Evolutionary conservation across 1,284 basidiomycete species (phyloP).

Genomic region (Ustilago trichophora): DNA sequence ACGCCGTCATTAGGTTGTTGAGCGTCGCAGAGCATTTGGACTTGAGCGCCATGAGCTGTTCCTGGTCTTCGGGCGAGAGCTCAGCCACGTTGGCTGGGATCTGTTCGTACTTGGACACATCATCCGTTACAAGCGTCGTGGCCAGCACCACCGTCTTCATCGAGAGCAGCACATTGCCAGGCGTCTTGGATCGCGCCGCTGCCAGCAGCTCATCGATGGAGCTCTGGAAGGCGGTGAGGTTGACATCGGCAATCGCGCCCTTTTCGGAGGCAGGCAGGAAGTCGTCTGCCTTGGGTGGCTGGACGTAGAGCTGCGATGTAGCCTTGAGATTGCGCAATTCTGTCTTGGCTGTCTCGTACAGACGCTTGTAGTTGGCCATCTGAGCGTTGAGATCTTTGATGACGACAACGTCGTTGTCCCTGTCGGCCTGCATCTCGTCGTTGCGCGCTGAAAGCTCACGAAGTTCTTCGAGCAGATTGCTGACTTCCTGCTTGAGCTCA

Average conservation of each 20-base stretch:
- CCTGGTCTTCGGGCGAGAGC: constrained; percentile 50
- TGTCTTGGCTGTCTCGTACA: constrained; percentile 92
- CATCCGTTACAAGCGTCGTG: constrained; percentile 86
- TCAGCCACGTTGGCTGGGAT: constrained; percentile 68
- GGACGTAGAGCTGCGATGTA: constrained; percentile 64
- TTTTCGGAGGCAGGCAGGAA: constrained; percentile 77
- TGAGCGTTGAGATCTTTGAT: constrained; percentile 86
- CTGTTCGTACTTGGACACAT: constrained; percentile 81
- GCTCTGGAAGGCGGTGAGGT: constrained; percentile 89
- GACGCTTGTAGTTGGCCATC: constrained; percentile 88
- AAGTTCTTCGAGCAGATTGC: constrained; percentile 82
- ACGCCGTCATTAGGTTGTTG: constrained; percentile 86
- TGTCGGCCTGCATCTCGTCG: constrained; percentile 85
- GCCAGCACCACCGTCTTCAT: constrained; percentile 94
- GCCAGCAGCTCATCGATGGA: constrained; percentile 82
- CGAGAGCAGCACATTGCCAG: constrained; percentile 84
- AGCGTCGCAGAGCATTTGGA: constrained; percentile 72
- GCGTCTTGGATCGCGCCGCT: constrained; percentile 79
- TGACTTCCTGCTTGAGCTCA: constrained; percentile 86
- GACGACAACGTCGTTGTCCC: constrained; percentile 80
- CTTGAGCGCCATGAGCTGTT: constrained; percentile 60
- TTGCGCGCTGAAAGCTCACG: constrained; percentile 82
- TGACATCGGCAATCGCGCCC: constrained; percentile 90
- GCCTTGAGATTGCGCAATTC: constrained; percentile 90
- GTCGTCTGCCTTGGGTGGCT: constrained; percentile 64